Percentiles rank a stretch among this genome's conserved stretches.
Evolutionary conservation across 768 basidiomycete species (phyloP).

Genomic region (Lactarius quietus): DNA sequence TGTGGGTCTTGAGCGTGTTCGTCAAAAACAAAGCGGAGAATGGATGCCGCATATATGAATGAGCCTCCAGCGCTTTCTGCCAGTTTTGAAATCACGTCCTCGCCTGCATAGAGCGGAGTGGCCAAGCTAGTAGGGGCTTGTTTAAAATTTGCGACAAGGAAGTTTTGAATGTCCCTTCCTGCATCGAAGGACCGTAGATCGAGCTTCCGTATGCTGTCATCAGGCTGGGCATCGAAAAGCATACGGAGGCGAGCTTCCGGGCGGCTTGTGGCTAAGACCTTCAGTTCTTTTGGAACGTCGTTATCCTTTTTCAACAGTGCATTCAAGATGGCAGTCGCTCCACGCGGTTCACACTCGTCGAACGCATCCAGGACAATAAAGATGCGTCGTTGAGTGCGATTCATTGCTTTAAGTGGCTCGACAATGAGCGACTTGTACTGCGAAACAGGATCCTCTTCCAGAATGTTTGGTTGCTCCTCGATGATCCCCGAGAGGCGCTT

Average conservation of each 20-base stretch:
- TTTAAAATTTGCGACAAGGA: not conserved
- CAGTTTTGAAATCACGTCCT: not conserved
- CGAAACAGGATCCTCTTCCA: not conserved
- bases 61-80: too few relatives aligned
- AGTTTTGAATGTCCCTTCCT: not conserved
- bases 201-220: not conserved
- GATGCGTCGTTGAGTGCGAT: not conserved
- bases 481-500: not conserved
- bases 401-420: not conserved
- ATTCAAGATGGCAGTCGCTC: not conserved
- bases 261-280: not conserved
- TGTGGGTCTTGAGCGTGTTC: not conserved
- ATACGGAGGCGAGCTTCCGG: not conserved
- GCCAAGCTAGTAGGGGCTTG: not conserved
- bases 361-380: not conserved
- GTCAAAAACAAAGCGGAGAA: not conserved
- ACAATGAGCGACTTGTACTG: not conserved
- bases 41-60: not conserved
- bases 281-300: not conserved
- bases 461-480: not conserved
- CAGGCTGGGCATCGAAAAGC: not conserved
- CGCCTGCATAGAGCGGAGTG: not conserved
- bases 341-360: not conserved
- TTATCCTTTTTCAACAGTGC: not conserved
- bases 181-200: not conserved